Conservation (phyloP, 805 yeast genomes). For the Candida ipomoeae region DNA sequence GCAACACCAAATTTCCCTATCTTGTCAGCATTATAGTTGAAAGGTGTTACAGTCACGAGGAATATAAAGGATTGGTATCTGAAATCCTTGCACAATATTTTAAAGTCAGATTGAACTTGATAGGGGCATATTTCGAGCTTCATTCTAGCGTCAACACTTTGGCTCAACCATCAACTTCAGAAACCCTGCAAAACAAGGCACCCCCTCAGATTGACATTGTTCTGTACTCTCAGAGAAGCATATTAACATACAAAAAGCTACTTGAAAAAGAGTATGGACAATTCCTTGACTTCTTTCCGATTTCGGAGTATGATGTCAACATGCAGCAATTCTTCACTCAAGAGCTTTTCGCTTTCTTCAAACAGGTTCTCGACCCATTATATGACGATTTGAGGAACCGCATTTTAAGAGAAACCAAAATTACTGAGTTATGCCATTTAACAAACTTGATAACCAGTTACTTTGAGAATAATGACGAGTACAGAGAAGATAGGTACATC, state of each 20-base stretch:
- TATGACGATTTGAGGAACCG: constrained; percentile 65
- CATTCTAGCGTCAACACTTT: background rate
- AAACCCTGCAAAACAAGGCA: background rate
- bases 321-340: constrained; percentile 15
- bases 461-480: constrained; percentile 55
- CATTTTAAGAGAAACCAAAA: constrained; percentile 66
- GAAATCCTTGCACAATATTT: constrained; percentile 68
- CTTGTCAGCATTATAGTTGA: constrained; percentile 13
- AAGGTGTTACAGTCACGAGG: constrained; percentile 32
- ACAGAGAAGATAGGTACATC: constrained; percentile 28
- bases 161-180: background rate
- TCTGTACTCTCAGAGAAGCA: constrained; percentile 57
- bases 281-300: constrained; percentile 50
- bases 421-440: constrained; percentile 68
- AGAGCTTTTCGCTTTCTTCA: constrained; percentile 56
- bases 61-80: constrained; percentile 60
- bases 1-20: constrained; percentile 12
- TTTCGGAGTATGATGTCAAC: background rate
- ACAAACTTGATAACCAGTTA: constrained; percentile 65
- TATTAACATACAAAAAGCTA: constrained; percentile 56
- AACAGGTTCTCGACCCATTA: constrained; percentile 66
- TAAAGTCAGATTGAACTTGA: constrained; percentile 47
- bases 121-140: constrained; percentile 37
- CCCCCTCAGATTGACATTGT: constrained; percentile 31
- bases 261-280: constrained; percentile 58